phyloP scores from a whole-genome alignment of 805 yeast genomes.

The Lipomyces starkeyi region DNA sequence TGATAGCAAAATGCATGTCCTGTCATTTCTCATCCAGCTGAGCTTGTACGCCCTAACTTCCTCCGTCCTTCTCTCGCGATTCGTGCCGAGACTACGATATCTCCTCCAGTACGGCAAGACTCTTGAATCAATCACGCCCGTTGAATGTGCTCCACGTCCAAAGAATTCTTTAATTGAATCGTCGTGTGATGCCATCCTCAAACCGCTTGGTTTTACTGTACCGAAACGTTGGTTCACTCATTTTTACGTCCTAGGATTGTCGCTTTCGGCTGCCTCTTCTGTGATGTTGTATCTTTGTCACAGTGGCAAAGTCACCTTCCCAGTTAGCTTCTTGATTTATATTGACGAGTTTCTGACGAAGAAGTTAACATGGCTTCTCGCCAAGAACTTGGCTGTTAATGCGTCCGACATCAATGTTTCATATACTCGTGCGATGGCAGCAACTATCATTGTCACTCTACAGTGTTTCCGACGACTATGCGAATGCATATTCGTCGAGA shows the following conservation, averaged over 20 bases:
- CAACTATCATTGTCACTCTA: conserved; percentile 34
- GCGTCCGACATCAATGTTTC: conserved; percentile 4
- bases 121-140: not conserved
- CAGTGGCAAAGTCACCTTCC: not conserved
- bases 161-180: not conserved
- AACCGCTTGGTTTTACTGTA: conserved; percentile 38
- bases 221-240: conserved; percentile 47
- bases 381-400: not conserved
- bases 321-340: conserved; percentile 5
- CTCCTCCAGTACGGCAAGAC: conserved; percentile 33
- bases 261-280: not conserved
- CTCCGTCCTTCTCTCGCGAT: conserved; percentile 16
- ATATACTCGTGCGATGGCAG: conserved; percentile 6
- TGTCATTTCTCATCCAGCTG: conserved; percentile 16
- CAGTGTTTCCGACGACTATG: conserved; percentile 58
- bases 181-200: not conserved
- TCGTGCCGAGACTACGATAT: conserved; percentile 15
- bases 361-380: not conserved
- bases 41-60: conserved; percentile 15
- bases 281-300: conserved; percentile 8
- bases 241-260: conserved; percentile 42
- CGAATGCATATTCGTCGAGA: conserved; percentile 57
- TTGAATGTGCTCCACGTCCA: not conserved
- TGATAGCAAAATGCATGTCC: conserved; percentile 15
- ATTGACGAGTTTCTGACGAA: conserved; percentile 3